Evolutionary conservation across 345 rosid genomes (phyloP).

Genomic region (Salix caprea): DNA sequence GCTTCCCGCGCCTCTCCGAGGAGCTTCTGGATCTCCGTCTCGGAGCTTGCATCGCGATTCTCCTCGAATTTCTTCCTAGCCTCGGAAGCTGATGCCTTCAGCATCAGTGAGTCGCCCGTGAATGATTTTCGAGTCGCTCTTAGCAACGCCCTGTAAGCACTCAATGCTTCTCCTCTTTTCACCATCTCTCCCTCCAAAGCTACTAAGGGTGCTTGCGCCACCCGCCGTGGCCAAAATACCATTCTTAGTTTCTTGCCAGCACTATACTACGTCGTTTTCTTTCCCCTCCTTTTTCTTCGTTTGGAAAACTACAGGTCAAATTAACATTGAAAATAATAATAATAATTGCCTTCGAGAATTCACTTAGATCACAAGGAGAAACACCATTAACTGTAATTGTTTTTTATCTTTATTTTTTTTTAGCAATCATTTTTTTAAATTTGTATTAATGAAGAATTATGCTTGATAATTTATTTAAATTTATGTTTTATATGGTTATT

Average conservation of each 20-base stretch:
- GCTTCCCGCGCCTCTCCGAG: constrained; percentile 90
- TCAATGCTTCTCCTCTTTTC: constrained; percentile 14
- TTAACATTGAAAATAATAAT: too few species aligned
- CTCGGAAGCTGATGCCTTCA: constrained; percentile 64
- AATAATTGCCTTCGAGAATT: too few species aligned
- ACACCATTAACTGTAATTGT: too few species aligned
- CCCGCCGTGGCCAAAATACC: background rate
- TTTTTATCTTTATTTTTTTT: too few species aligned
- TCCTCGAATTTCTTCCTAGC: constrained; percentile 46
- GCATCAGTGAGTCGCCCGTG: constrained; percentile 57
- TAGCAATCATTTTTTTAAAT: too few species aligned
- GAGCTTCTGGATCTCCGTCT: constrained; percentile 55
- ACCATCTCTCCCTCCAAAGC: background rate
- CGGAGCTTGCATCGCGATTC: constrained; percentile 62
- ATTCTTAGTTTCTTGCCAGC: background rate
- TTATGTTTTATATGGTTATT: too few species aligned
- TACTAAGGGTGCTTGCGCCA: background rate
- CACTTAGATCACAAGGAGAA: too few species aligned
- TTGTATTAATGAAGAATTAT: too few species aligned
- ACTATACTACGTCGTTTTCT: background rate
- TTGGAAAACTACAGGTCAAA: background rate
- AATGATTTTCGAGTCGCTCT: constrained; percentile 73
- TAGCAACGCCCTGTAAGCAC: constrained; percentile 63
- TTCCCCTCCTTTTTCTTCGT: background rate
- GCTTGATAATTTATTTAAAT: too few species aligned